These are phyloP conservation scores for Linum tenue DNA, from an alignment of 345 rosid genomes.

Conservation along the genomic window DNA sequence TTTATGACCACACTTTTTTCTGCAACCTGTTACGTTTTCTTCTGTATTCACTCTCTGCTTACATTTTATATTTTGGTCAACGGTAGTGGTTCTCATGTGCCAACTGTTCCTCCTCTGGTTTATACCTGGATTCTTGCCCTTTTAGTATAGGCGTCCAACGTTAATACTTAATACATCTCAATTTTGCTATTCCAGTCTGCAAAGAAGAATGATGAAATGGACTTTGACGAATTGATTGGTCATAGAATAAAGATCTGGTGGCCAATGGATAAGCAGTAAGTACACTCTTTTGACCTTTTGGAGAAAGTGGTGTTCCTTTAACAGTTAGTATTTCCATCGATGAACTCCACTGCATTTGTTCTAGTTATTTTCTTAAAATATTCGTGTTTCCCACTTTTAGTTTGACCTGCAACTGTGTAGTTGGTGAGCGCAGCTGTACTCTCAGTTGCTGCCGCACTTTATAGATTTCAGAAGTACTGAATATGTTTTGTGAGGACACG, in stretches of 20 bases:
- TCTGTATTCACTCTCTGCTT: no score
- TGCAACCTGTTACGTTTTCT: no score
- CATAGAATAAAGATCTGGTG: conserved; percentile 89
- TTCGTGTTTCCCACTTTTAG: no score
- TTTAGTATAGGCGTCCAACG: background rate
- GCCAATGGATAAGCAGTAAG: conserved; percentile 99
- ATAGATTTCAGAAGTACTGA: background rate
- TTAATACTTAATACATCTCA: background rate
- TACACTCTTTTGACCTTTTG: background rate
- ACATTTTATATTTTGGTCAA: no score
- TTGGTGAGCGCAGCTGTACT: background rate
- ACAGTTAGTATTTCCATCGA: background rate
- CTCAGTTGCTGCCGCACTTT: background rate
- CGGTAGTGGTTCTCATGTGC: no score
- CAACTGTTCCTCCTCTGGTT: no score
- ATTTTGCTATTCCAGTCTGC: conserved; percentile 47
- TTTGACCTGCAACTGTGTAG: no score
- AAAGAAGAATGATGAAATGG: conserved; percentile 39
- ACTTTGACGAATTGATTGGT: conserved; percentile 68
- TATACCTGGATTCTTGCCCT: background rate
- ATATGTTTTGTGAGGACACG: background rate
- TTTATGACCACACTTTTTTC: background rate
- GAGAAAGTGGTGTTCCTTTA: background rate
- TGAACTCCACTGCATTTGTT: no score
- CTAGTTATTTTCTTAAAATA: no score